Conservation (phyloP, 2,329 filamentous ascomycete species). For the Aspergillus ustus region DNA sequence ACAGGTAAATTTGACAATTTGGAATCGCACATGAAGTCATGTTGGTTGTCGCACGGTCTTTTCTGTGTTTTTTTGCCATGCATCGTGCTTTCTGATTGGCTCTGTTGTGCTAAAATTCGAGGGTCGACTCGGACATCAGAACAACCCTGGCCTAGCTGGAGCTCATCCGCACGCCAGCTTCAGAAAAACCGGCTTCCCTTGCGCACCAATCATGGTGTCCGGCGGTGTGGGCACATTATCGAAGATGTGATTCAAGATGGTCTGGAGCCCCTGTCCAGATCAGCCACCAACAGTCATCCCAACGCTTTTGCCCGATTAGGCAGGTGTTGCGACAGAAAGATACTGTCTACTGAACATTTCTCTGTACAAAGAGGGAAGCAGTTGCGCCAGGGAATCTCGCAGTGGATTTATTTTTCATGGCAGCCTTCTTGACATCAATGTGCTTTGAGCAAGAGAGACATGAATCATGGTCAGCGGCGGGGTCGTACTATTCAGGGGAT, state of each 20-base stretch:
- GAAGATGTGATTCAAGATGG: background rate
- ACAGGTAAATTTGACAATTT: background rate
- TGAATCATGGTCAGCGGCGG: background rate
- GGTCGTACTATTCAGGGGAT: background rate
- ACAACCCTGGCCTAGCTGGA: background rate
- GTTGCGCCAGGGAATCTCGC: background rate
- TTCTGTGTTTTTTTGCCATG: background rate
- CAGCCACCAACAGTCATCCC: slow-evolving; percentile 2
- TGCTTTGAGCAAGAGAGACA: background rate
- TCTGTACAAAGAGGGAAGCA: background rate
- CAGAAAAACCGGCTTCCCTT: background rate
- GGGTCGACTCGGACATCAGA: slow-evolving; percentile 4
- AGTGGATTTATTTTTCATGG: background rate
- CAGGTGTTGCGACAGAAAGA: slow-evolving; percentile 5
- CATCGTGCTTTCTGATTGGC: background rate
- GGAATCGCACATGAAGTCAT: background rate
- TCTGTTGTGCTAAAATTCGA: background rate
- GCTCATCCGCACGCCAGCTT: background rate
- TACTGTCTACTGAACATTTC: background rate
- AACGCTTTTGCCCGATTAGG: slow-evolving; percentile 1
- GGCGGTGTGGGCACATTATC: background rate
- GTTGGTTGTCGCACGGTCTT: background rate
- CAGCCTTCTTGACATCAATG: background rate
- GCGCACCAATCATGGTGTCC: background rate
- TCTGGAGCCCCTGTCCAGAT: background rate